phyloP scores from a whole-genome alignment of 306 rosid species.

The Vigna unguiculata region DNA sequence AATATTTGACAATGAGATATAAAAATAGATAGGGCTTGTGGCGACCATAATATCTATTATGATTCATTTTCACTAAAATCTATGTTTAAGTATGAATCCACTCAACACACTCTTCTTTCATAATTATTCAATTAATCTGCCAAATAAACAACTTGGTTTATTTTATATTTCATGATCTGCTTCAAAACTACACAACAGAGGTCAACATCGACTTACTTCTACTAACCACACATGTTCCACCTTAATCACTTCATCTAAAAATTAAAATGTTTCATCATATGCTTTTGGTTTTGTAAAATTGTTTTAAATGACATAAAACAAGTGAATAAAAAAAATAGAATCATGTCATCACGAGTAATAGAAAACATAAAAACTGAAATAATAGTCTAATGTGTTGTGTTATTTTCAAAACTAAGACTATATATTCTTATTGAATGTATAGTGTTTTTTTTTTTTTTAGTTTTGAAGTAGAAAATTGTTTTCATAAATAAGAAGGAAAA shows the following conservation, averaged over 20 bases:
- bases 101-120: background rate
- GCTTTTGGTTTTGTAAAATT: background rate
- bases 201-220: constrained; percentile 1
- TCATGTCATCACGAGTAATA: background rate
- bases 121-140: background rate
- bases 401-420: too few relatives aligned
- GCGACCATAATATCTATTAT: background rate
- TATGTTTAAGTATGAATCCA: background rate
- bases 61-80: background rate
- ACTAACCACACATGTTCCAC: background rate
- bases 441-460: too few relatives aligned
- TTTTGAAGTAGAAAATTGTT: background rate
- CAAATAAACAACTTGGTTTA: background rate
- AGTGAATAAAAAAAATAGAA: background rate
- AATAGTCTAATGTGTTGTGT: too few relatives aligned
- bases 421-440: too few relatives aligned
- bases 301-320: background rate
- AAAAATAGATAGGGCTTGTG: background rate
- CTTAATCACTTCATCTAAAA: too few relatives aligned
- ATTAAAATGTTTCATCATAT: too few relatives aligned
- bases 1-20: background rate
- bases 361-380: background rate
- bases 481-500: background rate
- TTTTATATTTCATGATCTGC: too few relatives aligned
- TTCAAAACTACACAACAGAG: too few relatives aligned